phyloP scores from a whole-genome alignment of 306 rosid genomes.

The Castanea mollissima region DNA sequence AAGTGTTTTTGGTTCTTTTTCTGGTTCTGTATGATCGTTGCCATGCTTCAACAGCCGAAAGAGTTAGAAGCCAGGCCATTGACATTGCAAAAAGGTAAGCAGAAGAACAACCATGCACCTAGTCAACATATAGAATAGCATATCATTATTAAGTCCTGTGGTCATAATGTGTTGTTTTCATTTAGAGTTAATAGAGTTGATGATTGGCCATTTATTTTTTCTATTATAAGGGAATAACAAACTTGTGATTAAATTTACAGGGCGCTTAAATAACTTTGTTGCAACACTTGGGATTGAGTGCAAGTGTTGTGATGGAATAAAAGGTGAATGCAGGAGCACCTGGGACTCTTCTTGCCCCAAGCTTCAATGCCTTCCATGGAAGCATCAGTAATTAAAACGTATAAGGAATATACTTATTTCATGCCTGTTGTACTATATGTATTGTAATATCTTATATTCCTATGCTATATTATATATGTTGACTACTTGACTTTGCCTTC shows the following conservation, averaged over 20 bases:
- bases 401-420: not conserved
- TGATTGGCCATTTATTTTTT: not conserved
- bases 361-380: slow-evolving; percentile 28
- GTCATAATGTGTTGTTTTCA: too few relatives aligned
- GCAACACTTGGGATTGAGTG: slow-evolving; percentile 23
- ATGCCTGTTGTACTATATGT: not conserved
- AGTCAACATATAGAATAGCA: not conserved
- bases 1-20: not conserved
- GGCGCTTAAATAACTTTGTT: slow-evolving; percentile 1
- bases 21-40: not conserved
- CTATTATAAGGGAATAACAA: slow-evolving; percentile 15
- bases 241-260: slow-evolving; percentile 19
- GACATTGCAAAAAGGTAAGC: slow-evolving; percentile 6
- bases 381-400: not conserved
- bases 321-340: slow-evolving; percentile 20
- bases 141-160: too few relatives aligned
- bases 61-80: not conserved
- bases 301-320: slow-evolving; percentile 25
- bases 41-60: not conserved
- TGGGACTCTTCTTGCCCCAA: slow-evolving; percentile 22
- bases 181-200: too few relatives aligned
- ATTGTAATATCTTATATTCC: not conserved
- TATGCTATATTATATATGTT: not conserved
- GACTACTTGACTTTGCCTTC: too few relatives aligned
- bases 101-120: not conserved